Evolutionary conservation across 2,329 filamentous ascomycete species (phyloP).

Genomic region (Leptodontidium sp.): DNA sequence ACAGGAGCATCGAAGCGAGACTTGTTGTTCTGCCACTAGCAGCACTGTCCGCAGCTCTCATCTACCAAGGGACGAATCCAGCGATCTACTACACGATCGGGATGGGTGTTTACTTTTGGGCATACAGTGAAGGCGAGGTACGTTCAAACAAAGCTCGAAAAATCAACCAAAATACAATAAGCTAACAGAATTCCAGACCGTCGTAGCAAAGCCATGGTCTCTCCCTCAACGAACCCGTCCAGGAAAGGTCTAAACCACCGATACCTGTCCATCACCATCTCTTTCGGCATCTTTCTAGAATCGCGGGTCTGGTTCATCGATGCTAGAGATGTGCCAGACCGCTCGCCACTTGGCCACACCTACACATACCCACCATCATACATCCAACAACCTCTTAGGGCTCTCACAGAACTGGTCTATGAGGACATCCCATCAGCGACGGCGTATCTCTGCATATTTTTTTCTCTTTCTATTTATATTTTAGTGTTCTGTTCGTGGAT

Average conservation of each 20-base stretch:
- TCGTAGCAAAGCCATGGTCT: conserved; percentile 44
- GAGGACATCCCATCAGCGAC: conserved; percentile 24
- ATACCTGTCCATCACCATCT: conserved; percentile 8
- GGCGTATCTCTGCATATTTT: conserved; percentile 21
- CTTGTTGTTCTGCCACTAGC: conserved; percentile 84
- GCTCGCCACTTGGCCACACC: conserved; percentile 5
- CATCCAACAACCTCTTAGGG: background rate
- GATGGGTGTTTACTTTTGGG: conserved; percentile 92
- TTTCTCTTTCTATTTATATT: conserved; percentile 5
- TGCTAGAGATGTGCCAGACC: conserved; percentile 16
- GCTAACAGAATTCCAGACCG: conserved; percentile 37
- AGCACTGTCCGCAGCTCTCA: conserved; percentile 75
- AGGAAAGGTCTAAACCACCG: conserved; percentile 42
- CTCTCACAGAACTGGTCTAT: background rate
- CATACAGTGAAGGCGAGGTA: conserved; percentile 96
- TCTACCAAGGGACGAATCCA: conserved; percentile 93
- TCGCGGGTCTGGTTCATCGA: conserved; percentile 15
- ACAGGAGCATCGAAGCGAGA: conserved; percentile 87
- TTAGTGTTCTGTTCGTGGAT: conserved; percentile 15
- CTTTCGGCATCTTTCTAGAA: background rate
- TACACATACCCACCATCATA: conserved; percentile 3
- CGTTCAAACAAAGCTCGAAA: conserved; percentile 48
- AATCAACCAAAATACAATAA: background rate
- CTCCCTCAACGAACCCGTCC: conserved; percentile 37
- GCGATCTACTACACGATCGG: conserved; percentile 92